Conservation (phyloP, 805 yeast genomes). For the Cyberlindnera galapagoensis region DNA sequence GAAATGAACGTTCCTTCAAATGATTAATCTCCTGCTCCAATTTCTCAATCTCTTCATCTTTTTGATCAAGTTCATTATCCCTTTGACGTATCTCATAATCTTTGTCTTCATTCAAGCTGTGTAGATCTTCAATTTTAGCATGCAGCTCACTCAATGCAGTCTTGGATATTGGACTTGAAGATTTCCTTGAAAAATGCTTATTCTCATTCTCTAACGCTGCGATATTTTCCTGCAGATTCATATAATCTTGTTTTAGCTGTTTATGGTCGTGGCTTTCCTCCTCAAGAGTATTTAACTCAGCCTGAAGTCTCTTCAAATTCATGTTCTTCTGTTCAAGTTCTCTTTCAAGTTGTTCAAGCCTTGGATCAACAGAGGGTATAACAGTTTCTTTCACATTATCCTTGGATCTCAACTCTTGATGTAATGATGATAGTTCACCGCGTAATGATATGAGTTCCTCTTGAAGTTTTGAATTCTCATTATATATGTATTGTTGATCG, state of each 20-base stretch:
- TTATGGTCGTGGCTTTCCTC: constrained; percentile 5
- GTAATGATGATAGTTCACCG: constrained; percentile 18
- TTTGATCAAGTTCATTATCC: constrained; percentile 18
- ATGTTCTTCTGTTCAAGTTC: constrained; percentile 5
- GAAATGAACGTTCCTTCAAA: constrained; percentile 9
- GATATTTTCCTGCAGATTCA: constrained; percentile 7
- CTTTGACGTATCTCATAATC: constrained; percentile 15
- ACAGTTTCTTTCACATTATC: constrained; percentile 1
- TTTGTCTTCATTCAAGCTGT: constrained; percentile 11
- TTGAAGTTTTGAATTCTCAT: constrained; percentile 30
- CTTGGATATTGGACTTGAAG: constrained; percentile 12
- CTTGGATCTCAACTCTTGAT: constrained; percentile 14
- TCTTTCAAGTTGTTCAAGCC: neutral
- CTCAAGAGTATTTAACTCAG: constrained; percentile 3
- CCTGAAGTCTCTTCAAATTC: constrained; percentile 3
- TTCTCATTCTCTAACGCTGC: constrained; percentile 10
- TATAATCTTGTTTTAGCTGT: constrained; percentile 6
- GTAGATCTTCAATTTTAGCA: constrained; percentile 13
- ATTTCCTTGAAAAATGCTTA: constrained; percentile 4
- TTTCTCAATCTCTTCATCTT: constrained; percentile 13
- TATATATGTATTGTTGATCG: constrained; percentile 31
- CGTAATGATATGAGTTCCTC: constrained; percentile 20
- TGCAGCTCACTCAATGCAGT: constrained; percentile 14
- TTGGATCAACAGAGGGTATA: neutral
- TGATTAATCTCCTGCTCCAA: constrained; percentile 15